phyloP scores from a whole-genome alignment of 2,329 filamentous ascomycete species.

The Trichoderma endophyticum region DNA sequence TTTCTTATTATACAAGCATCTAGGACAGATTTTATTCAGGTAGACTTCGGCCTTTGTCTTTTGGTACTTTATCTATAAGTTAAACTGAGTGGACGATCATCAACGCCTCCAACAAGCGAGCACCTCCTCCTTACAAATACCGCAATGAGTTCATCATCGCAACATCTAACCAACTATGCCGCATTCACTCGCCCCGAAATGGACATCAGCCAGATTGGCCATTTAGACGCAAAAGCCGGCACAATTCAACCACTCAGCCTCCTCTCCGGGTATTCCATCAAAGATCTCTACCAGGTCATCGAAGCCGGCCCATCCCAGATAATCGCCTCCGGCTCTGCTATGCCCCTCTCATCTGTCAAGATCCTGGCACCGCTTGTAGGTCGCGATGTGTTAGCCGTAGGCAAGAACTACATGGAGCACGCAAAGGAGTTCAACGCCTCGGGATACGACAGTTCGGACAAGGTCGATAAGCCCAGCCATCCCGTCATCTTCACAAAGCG shows the following conservation, averaged over 20 bases:
- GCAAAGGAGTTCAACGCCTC: constrained; percentile 11
- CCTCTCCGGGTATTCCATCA: not conserved
- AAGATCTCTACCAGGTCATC: constrained; percentile 1
- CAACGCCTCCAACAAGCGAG: not conserved
- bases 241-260: not conserved
- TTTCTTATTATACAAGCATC: not conserved
- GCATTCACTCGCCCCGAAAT: not conserved
- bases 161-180: not conserved
- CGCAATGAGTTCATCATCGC: constrained; percentile 8
- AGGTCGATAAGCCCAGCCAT: constrained; percentile 3
- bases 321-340: not conserved
- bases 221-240: not conserved
- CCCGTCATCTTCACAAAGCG: constrained; percentile 14
- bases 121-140: not conserved
- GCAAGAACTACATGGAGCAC: constrained; percentile 14
- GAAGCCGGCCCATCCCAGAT: constrained; percentile 6
- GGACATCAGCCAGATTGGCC: not conserved
- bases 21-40: not conserved
- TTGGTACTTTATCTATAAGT: not conserved
- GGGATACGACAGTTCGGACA: constrained; percentile 8
- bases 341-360: not conserved
- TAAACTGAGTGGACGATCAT: not conserved
- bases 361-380: not conserved
- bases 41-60: not conserved
- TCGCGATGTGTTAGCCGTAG: constrained; percentile 5